Evolutionary conservation across 1,284 basidiomycete species (phyloP), one percentile per base, ranked within the genome.

Genomic region (Puccinia horiana): DNA sequence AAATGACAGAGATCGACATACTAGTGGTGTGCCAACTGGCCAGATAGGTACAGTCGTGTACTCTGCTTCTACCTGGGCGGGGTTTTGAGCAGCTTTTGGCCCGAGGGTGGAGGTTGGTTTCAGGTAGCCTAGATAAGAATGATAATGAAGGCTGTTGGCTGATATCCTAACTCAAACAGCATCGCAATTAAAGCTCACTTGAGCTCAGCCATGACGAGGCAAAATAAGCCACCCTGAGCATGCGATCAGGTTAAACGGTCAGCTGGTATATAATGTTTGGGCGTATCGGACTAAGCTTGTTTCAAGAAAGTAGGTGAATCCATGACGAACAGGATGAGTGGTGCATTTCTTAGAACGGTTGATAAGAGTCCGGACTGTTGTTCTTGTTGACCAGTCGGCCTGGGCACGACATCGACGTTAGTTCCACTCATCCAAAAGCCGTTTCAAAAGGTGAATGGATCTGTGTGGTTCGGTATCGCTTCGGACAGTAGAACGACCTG

Each of bases 1-100:
- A 52, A 20, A 1, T 32, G 23, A 32, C 32, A 8, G n/a, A 23
- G 44, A 35, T 47, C 6, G 16, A 58, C 75, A 11, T 16, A 65
- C 86, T 42, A 89, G 83, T 2, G 86, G 85, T 1, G 88, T 88
- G 32, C 88, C 88, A 29, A 84, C 74, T 2, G 86, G 85, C 88
- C 88, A 89, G 37, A 86, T 83, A 2, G 88, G 87, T 37, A 77
- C 61, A 47, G 75, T 76, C 11, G 56, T 44, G 37, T 61, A 63
- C 52, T 76, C 75, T 35, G 75, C 58, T n/a, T 61, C 54, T n/a
- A 61, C 56, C 35, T 65, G 61, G 58, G 75, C 75, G 2, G 49
- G 58, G 29, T 61, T 26, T 20, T 58, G 56, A 9, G 58, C 49
- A 6, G n/a, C 40, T 26, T n/a, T 26, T 23, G 37, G 75, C 35